Conservation (phyloP, 73 alveolate species). For the Diophrys appendiculata region DNA sequence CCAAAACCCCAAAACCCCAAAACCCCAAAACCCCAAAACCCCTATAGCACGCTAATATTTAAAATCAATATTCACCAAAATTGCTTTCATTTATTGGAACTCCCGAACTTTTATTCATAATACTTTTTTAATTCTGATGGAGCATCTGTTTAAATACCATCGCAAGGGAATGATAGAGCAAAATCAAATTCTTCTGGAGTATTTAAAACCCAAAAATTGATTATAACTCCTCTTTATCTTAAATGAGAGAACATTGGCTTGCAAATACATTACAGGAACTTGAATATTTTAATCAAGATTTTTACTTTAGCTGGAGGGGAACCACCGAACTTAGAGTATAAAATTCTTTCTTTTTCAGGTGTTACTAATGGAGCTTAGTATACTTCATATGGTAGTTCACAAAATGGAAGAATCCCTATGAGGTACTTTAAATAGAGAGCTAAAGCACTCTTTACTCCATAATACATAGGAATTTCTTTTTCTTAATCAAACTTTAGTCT, state of each 20-base stretch:
- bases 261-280: neutral
- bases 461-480: conserved; percentile 23
- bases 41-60: too few species aligned
- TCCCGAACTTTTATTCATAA: neutral
- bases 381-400: conserved; percentile 28
- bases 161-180: conserved; percentile 14
- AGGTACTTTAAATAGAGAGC: conserved; percentile 9
- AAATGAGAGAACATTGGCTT: conserved; percentile 38
- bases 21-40: too few species aligned
- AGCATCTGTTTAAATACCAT: neutral
- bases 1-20: too few species aligned
- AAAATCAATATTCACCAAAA: too few species aligned
- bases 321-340: neutral
- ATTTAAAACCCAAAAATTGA: conserved; percentile 43
- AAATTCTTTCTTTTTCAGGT: neutral
- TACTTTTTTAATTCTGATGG: neutral
- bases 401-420: conserved; percentile 24
- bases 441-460: conserved; percentile 15
- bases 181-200: conserved; percentile 34
- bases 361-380: conserved; percentile 26
- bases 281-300: neutral
- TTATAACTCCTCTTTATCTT: conserved; percentile 26
- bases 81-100: too few species aligned
- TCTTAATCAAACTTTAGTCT: conserved; percentile 7
- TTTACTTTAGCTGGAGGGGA: neutral